Evolutionary conservation across 176 grass and related monocot genomes (phyloP).

Genomic region (Lolium multiflorum): DNA sequence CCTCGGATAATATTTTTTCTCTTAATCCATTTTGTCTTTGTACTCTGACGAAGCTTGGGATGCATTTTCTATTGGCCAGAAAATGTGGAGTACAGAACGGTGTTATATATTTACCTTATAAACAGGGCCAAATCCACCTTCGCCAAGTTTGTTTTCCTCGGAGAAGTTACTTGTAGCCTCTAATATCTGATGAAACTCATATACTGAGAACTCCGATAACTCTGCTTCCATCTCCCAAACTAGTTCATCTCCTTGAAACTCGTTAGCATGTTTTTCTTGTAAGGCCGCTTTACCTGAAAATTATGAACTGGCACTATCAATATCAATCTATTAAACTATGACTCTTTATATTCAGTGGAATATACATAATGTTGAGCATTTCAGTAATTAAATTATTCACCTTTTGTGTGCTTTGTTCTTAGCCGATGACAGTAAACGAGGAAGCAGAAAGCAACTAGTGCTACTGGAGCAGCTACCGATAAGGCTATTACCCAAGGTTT

Average conservation of each 20-base stretch:
- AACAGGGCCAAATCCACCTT: slow-evolving; percentile 36
- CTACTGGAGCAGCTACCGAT: background rate
- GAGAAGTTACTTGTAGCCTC: background rate
- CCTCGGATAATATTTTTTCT: background rate
- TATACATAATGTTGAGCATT: background rate
- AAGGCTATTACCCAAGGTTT: slow-evolving; percentile 27
- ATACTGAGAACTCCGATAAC: slow-evolving; percentile 19
- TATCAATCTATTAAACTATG: background rate
- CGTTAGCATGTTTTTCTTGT: background rate
- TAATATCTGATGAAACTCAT: slow-evolving; percentile 22
- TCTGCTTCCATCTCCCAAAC: slow-evolving; percentile 32
- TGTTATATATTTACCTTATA: slow-evolving; percentile 23
- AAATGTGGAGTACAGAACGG: background rate
- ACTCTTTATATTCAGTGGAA: background rate
- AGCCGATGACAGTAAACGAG: background rate
- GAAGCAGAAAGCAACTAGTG: background rate
- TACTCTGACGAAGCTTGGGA: background rate
- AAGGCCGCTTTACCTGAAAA: background rate
- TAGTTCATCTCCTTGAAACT: slow-evolving; percentile 19
- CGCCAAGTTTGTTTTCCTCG: slow-evolving; percentile 34
- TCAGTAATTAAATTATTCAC: background rate
- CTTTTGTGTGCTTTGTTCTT: background rate
- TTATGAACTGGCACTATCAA: background rate
- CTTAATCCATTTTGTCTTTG: background rate
- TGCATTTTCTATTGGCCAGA: slow-evolving; percentile 11